Evolutionary conservation across 2,329 filamentous ascomycete genomes (phyloP).

Genomic region (Sclerotinia trifoliorum): DNA sequence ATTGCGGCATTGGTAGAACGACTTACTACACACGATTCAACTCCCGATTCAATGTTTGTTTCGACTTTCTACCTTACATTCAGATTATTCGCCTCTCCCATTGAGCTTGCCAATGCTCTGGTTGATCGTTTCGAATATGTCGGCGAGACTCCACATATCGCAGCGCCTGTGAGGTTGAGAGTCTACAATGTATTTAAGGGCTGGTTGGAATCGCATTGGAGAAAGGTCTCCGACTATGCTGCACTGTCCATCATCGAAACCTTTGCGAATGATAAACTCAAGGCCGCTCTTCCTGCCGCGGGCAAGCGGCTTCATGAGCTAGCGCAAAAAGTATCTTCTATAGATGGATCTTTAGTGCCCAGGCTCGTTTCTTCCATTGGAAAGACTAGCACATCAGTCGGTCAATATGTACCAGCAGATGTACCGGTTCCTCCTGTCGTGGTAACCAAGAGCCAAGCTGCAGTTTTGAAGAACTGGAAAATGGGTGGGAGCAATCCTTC

Average conservation of each 20-base stretch:
- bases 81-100: conserved; percentile 81
- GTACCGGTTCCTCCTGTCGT: conserved; percentile 67
- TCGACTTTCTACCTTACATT: conserved; percentile 97
- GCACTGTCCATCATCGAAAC: conserved; percentile 73
- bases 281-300: conserved; percentile 67
- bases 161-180: conserved; percentile 78
- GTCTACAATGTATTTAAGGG: conserved; percentile 97
- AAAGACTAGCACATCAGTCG: conserved; percentile 76
- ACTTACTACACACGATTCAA: conserved; percentile 87
- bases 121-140: conserved; percentile 92
- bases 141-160: conserved; percentile 70
- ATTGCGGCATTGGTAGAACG: conserved; percentile 90
- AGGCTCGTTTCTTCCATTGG: conserved; percentile 81
- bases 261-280: conserved; percentile 76
- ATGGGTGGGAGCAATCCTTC: conserved; percentile 66
- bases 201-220: conserved; percentile 97
- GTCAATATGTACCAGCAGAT: conserved; percentile 68
- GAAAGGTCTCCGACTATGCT: conserved; percentile 72
- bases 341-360: conserved; percentile 74
- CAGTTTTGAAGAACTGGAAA: conserved; percentile 71
- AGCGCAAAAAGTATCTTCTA: conserved; percentile 71
- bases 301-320: conserved; percentile 79
- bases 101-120: conserved; percentile 75
- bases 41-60: conserved; percentile 87
- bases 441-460: conserved; percentile 74